Percentiles rank a stretch among this genome's conserved stretches.
phyloP scores from a whole-genome alignment of 495 filamentous ascomycete genomes.

The Penicillium robsamsonii region DNA sequence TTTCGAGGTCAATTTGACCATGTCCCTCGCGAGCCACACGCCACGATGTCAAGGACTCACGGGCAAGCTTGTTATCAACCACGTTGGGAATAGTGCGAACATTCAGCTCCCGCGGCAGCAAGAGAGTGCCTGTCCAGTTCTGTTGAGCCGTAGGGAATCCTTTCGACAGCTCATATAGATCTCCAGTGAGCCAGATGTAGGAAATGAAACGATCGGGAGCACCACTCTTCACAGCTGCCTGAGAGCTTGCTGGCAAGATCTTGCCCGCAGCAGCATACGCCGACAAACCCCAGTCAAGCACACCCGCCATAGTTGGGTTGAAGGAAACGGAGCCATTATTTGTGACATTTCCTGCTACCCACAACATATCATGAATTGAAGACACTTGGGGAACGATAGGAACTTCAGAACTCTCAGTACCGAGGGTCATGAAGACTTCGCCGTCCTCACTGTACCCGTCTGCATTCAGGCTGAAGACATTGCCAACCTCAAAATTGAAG shows the following conservation, averaged over 20 bases:
- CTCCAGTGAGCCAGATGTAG: conserved; percentile 22
- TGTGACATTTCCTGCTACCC: conserved; percentile 17
- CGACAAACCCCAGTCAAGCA: conserved; percentile 23
- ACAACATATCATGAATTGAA: conserved; percentile 24
- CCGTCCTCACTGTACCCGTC: conserved; percentile 19
- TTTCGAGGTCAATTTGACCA: conserved; percentile 14
- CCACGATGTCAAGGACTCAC: conserved; percentile 18
- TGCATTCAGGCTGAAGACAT: conserved; percentile 16
- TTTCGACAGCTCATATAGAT: conserved; percentile 13
- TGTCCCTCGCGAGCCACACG: conserved; percentile 5
- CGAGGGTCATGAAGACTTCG: conserved; percentile 18
- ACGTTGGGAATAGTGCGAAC: conserved; percentile 16
- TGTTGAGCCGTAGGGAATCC: conserved; percentile 20
- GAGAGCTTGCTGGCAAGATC: conserved; percentile 16
- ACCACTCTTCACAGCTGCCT: conserved; percentile 15
- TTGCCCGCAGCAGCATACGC: conserved; percentile 24
- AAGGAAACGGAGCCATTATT: conserved; percentile 10
- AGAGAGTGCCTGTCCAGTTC: conserved; percentile 19
- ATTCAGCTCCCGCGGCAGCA: conserved; percentile 21
- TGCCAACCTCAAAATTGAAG: conserved; percentile 25
- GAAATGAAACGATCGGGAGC: conserved; percentile 23
- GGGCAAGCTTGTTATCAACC: conserved; percentile 19
- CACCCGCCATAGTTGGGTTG: conserved; percentile 23
- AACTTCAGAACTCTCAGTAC: conserved; percentile 16
- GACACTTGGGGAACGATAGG: conserved; percentile 14